Evolutionary conservation across 257 asterid species (phyloP).

Genomic region (Nicotiana benthamiana): DNA sequence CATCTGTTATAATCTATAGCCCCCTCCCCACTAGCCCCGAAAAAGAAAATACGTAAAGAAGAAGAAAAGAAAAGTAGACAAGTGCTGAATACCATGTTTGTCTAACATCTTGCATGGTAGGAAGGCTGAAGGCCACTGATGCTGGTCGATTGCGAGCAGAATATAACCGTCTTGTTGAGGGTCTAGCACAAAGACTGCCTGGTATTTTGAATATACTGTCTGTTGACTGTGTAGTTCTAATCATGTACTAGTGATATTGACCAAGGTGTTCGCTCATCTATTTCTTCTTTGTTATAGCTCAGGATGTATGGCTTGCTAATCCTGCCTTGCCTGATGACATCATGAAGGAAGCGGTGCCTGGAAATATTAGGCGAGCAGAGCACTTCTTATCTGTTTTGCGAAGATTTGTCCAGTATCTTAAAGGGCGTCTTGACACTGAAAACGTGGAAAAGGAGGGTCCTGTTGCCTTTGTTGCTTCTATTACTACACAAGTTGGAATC

Average conservation of each 20-base stretch:
- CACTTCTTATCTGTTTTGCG: constrained; percentile 89
- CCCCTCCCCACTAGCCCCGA: neutral
- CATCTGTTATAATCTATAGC: neutral
- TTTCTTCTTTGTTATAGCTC: constrained; percentile 32
- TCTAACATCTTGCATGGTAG: constrained; percentile 57
- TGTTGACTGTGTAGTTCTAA: constrained; percentile 5
- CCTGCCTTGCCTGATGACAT: constrained; percentile 91
- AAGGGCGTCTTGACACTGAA: constrained; percentile 67
- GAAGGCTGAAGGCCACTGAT: constrained; percentile 99
- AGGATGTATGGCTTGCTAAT: constrained; percentile 79
- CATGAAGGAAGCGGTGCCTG: constrained; percentile 94
- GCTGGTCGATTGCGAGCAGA: constrained; percentile 97
- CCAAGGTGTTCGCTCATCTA: constrained; percentile 5
- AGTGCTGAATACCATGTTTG: neutral
- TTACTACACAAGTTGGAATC: constrained; percentile 82
- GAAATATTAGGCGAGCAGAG: constrained; percentile 94
- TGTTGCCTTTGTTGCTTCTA: constrained; percentile 83
- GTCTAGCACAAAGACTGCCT: constrained; percentile 87
- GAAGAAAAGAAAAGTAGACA: neutral
- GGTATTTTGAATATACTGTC: constrained; percentile 36
- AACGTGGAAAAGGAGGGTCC: constrained; percentile 97
- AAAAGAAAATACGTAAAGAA: neutral
- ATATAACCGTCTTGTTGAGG: constrained; percentile 90
- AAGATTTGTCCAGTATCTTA: constrained; percentile 78
- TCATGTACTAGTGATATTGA: neutral